Evolutionary conservation across 805 yeast species (phyloP), one percentile per base, ranked within the genome.

Genomic region (Ogataea pini): DNA sequence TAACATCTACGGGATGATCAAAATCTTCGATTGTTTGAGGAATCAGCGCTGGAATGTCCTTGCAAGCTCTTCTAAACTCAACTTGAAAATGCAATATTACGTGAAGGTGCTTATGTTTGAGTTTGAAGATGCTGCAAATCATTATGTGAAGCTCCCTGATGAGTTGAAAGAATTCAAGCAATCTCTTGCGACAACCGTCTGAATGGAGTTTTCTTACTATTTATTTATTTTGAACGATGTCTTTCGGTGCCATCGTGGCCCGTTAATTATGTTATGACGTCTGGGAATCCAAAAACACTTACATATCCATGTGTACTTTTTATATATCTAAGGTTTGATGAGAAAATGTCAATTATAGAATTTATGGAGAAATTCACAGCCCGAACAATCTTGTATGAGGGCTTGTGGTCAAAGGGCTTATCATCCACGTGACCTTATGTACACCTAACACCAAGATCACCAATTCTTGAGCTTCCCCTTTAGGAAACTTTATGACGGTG

Each of bases 1-100:
- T 46, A 69, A 67, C 49, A 57, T 68, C 20, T 68, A 68, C 52
- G 72, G 71, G 1, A 57, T 69, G 28, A 58, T 64, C 49, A 64
- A 64, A 48, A 55, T 62, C 16, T 54, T 67, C 36, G 53, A 54
- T 7, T 41, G 40, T 22, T 14, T 56, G 27, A 49, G 49, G 18
- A 33, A 7, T 27, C 22, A 22, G 39, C 3, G 33, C 19, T 17
- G 34, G 25, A 39, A 19, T 9, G 18, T 22, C 16, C 28, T 31
- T 20, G 44, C 27, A 7, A 7, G 10, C n/a, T 22, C 48, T 17
- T 41, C 46, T 12, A 50, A 56, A 24, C 25, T 52, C n/a, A 44
- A 46, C 36, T 46, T 58, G 27, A 67, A 64, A 29, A 48, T 64
- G 44, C 44, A 47, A 10, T 67, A 68, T 41, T 67, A 58, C 51